These are phyloP conservation scores for Plenodomus tracheiphilus DNA, from an alignment of 2,329 filamentous ascomycete genomes.

Conservation along the genomic window DNA sequence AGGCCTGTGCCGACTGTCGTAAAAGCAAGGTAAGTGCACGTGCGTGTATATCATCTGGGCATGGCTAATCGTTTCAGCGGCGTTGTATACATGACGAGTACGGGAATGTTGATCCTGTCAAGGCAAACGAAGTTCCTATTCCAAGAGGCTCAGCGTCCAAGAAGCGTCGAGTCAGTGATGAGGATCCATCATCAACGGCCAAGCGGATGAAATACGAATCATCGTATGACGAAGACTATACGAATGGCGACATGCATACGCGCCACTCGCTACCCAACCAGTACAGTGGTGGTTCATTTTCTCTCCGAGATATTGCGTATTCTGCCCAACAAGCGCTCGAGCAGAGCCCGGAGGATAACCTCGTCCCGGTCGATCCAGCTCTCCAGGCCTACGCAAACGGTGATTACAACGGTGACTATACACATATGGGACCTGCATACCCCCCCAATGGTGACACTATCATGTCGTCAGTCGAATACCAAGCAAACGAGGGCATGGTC, in stretches of 20 bases:
- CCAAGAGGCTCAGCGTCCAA: constrained; percentile 60
- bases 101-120: constrained; percentile 65
- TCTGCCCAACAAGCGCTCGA: constrained; percentile 34
- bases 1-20: constrained; percentile 67
- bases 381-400: constrained; percentile 26
- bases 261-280: constrained; percentile 29
- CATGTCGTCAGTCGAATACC: constrained; percentile 41
- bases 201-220: constrained; percentile 38
- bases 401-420: constrained; percentile 19
- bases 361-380: constrained; percentile 35
- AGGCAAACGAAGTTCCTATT: constrained; percentile 64
- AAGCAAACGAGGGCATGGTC: constrained; percentile 15
- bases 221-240: constrained; percentile 25
- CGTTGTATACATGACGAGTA: constrained; percentile 69
- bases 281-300: constrained; percentile 20
- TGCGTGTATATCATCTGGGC: not conserved
- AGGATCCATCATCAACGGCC: constrained; percentile 19
- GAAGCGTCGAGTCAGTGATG: constrained; percentile 54
- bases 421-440: constrained; percentile 8
- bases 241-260: constrained; percentile 25
- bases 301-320: constrained; percentile 32
- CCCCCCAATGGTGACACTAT: constrained; percentile 29
- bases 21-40: constrained; percentile 64
- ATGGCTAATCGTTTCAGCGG: constrained; percentile 51
- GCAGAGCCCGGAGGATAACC: constrained; percentile 24